Conservation (phyloP, 2,329 filamentous ascomycete species). For the Colletotrichum coccodes region DNA sequence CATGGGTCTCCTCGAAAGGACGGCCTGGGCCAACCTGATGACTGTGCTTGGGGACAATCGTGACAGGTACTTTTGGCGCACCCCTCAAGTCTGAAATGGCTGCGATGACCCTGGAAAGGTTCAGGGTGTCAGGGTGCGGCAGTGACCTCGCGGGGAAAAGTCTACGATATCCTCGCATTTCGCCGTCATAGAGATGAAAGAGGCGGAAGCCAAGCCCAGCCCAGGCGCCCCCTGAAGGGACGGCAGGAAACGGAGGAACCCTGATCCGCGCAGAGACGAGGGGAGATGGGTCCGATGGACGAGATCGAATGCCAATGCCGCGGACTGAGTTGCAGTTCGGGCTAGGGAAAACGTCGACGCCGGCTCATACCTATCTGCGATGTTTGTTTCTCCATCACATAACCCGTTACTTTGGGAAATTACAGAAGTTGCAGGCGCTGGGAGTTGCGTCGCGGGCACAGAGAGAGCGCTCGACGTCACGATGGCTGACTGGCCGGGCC, state of each 20-base stretch:
- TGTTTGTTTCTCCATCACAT: neutral
- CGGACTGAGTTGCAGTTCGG: neutral
- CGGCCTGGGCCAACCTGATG: neutral
- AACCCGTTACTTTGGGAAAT: neutral
- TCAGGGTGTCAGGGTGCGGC: neutral
- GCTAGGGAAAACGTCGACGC: conserved; percentile 7
- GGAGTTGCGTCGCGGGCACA: neutral
- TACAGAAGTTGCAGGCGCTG: neutral
- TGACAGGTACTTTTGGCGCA: no score
- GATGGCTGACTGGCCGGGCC: neutral
- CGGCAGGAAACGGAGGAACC: neutral
- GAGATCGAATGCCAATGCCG: neutral
- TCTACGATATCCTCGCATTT: neutral
- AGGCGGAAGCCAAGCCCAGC: neutral
- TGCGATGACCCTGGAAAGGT: neutral
- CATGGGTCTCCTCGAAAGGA: neutral
- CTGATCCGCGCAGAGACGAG: conserved; percentile 11
- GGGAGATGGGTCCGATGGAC: neutral
- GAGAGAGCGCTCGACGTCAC: neutral
- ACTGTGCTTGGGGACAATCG: neutral
- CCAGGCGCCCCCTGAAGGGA: neutral
- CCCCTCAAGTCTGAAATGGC: neutral
- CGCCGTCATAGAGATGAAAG: neutral
- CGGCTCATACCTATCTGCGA: neutral
- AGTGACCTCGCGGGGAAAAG: neutral